A percentile compares a stretch with the other conserved stretches of the same genome.
Evolutionary conservation across 208 protist genomes (phyloP).

Genomic region (Phytomonas francai): DNA sequence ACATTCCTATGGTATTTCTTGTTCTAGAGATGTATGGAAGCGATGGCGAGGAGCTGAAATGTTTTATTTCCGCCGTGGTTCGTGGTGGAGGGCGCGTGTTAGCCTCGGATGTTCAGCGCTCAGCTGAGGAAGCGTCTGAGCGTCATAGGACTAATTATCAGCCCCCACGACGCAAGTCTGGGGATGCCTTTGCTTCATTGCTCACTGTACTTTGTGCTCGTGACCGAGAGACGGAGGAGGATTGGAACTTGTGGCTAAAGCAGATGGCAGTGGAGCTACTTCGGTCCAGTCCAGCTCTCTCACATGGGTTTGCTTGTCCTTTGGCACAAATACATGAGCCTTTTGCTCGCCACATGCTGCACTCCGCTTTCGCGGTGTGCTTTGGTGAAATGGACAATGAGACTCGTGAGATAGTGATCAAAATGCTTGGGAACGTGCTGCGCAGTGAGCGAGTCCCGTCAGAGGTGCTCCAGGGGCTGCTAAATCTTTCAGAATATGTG

Average conservation of each 20-base stretch:
- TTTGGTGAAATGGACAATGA: slow-evolving; percentile 67
- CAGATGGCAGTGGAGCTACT: slow-evolving; percentile 80
- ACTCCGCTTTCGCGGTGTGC: slow-evolving; percentile 84
- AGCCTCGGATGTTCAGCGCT: slow-evolving; percentile 18
- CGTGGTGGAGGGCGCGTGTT: slow-evolving; percentile 34
- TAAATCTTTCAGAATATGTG: slow-evolving; percentile 97
- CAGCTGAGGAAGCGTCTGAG: slow-evolving; percentile 17
- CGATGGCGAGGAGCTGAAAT: slow-evolving; percentile 36
- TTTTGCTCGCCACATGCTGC: slow-evolving; percentile 85
- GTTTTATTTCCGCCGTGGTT: slow-evolving; percentile 25
- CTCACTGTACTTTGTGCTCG: slow-evolving; percentile 41
- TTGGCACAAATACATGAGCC: slow-evolving; percentile 79
- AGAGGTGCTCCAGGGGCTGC: slow-evolving; percentile 92
- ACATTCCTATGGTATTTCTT: slow-evolving; percentile 58
- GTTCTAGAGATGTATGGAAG: slow-evolving; percentile 55
- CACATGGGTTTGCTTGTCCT: slow-evolving; percentile 62
- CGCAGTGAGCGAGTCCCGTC: slow-evolving; percentile 60
- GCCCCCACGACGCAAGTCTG: background rate
- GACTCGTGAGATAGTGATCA: slow-evolving; percentile 40
- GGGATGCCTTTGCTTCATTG: slow-evolving; percentile 49
- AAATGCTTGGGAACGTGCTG: slow-evolving; percentile 62
- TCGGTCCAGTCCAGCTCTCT: slow-evolving; percentile 65
- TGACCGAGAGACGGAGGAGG: slow-evolving; percentile 63
- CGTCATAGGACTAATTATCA: background rate
- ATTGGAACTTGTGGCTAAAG: slow-evolving; percentile 78